Evolutionary conservation across 192 early-diverging fungal species (phyloP).

Genomic region (Paraglomus occultum): DNA sequence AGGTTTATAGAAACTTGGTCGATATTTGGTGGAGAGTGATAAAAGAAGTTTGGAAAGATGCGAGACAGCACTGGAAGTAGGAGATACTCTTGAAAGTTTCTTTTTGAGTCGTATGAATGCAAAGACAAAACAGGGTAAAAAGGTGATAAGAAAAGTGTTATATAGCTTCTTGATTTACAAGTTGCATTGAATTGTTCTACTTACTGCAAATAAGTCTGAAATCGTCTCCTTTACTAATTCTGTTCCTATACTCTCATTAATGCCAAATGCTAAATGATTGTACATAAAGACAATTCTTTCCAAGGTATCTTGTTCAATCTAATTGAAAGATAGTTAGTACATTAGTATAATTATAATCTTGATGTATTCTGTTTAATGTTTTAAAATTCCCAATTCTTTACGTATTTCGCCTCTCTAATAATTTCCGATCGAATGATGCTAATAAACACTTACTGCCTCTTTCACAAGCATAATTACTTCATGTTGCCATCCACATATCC

Average conservation of each 20-base stretch:
- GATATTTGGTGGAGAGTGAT: conserved; percentile 36
- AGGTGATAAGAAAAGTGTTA: neutral
- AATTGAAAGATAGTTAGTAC: conserved; percentile 5
- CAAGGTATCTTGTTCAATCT: conserved; percentile 22
- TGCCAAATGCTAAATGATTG: conserved; percentile 16
- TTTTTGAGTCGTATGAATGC: conserved; percentile 18
- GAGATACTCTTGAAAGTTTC: conserved; percentile 39
- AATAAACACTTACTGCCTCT: conserved; percentile 23
- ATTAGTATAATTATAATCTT: neutral
- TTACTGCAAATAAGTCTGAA: conserved; percentile 43
- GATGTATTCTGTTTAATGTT: no score
- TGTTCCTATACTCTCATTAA: conserved; percentile 34
- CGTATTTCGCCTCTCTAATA: no score
- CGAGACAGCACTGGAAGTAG: conserved; percentile 29
- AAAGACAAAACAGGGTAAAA: neutral
- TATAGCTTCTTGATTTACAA: neutral
- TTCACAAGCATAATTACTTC: conserved; percentile 21
- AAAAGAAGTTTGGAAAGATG: conserved; percentile 40
- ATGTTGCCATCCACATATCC: conserved; percentile 33
- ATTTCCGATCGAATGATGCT: no score
- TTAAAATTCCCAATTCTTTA: neutral
- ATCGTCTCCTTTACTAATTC: conserved; percentile 45
- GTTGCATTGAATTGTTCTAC: neutral
- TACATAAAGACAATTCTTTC: conserved; percentile 22
- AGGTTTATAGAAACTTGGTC: conserved; percentile 47